A percentile compares a stretch with the other conserved stretches of the same genome.
Evolutionary conservation across 2,329 filamentous ascomycete species (phyloP).

Genomic region (Xylariaceae sp.): DNA sequence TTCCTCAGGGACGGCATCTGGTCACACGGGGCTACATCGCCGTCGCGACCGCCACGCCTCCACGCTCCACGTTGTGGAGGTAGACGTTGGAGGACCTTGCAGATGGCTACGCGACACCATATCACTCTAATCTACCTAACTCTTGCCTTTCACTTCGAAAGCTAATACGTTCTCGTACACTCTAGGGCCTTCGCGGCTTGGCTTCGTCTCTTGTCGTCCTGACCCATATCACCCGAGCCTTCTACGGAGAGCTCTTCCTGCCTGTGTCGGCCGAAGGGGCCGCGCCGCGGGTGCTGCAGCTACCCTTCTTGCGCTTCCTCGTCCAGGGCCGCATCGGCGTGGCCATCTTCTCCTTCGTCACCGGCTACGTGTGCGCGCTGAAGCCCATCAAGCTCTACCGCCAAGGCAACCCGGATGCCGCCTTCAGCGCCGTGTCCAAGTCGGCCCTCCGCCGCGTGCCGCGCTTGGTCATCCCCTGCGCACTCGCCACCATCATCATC

Average conservation of each 20-base stretch:
- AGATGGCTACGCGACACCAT: no score
- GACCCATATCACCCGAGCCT: conserved; percentile 45
- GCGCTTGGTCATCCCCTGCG: conserved; percentile 49
- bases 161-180: no score
- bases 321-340: conserved; percentile 58
- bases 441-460: conserved; percentile 52
- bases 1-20: no score
- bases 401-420: conserved; percentile 44
- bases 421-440: conserved; percentile 45
- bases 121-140: no score
- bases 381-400: conserved; percentile 51
- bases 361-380: conserved; percentile 56
- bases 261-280: conserved; percentile 36
- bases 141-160: no score
- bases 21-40: no score
- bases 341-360: conserved; percentile 58
- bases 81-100: no score
- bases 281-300: conserved; percentile 44
- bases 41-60: no score
- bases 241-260: conserved; percentile 42
- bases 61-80: no score
- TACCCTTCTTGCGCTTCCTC: conserved; percentile 50
- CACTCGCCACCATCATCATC: conserved; percentile 44
- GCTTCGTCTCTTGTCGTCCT: conserved; percentile 47
- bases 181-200: conserved; percentile 47